These are phyloP conservation scores for Chalciporus sp. DNA, from an alignment of 1,284 basidiomycete species.

Conservation along the genomic window DNA sequence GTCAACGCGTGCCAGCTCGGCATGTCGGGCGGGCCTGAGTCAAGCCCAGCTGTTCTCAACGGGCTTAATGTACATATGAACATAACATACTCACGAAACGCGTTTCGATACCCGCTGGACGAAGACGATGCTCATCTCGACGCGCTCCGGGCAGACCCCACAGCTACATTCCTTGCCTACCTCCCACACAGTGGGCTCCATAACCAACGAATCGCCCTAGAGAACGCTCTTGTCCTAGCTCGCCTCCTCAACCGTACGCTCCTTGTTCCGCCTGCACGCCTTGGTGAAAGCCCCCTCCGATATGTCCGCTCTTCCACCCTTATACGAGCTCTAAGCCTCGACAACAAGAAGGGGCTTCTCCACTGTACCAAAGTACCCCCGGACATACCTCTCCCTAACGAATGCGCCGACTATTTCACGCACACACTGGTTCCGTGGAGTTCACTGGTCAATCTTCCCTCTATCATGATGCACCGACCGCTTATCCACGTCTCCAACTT, in stretches of 20 bases:
- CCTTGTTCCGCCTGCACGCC: slow-evolving; percentile 69
- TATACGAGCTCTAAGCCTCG: slow-evolving; percentile 46
- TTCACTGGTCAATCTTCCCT: slow-evolving; percentile 60
- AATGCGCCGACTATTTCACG: slow-evolving; percentile 60
- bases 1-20: slow-evolving; percentile 23
- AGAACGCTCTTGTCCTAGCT: slow-evolving; percentile 76
- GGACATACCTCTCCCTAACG: slow-evolving; percentile 42
- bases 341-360: slow-evolving; percentile 52
- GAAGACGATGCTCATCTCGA: slow-evolving; percentile 15
- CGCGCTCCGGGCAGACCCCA: slow-evolving; percentile 17
- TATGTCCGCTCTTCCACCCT: slow-evolving; percentile 67
- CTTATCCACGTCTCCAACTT: slow-evolving; percentile 51
- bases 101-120: slow-evolving; percentile 25
- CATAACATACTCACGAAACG: slow-evolving; percentile 9
- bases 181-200: slow-evolving; percentile 82
- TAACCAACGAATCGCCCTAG: slow-evolving; percentile 82
- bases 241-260: slow-evolving; percentile 72
- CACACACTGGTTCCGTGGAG: slow-evolving; percentile 69
- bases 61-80: not conserved
- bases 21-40: slow-evolving; percentile 5
- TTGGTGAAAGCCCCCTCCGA: slow-evolving; percentile 61
- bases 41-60: not conserved
- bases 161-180: slow-evolving; percentile 57
- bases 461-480: slow-evolving; percentile 34
- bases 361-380: slow-evolving; percentile 48